Conservation (phyloP, 164 flowering plant genomes). For the Liriodendron chinense region DNA sequence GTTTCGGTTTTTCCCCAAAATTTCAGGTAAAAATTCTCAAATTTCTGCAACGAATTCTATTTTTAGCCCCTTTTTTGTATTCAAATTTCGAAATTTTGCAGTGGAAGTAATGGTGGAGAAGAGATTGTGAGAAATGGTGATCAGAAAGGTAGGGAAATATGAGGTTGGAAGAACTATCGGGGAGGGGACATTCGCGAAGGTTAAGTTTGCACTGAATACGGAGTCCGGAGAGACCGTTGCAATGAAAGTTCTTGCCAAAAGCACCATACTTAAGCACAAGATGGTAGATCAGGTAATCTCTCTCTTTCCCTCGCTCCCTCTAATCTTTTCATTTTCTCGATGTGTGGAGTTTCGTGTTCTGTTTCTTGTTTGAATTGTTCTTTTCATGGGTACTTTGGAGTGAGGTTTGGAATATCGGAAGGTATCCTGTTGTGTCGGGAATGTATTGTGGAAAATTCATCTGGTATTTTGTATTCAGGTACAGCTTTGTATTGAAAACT, state of each 20-base stretch:
- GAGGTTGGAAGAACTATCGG: slow-evolving; percentile 77
- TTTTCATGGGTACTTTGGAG: too few relatives aligned
- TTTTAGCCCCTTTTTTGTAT: background rate
- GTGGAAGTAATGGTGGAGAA: slow-evolving; percentile 14
- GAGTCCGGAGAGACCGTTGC: slow-evolving; percentile 77
- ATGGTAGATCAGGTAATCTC: slow-evolving; percentile 73
- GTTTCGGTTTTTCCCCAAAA: background rate
- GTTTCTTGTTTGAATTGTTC: too few relatives aligned
- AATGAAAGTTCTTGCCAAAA: slow-evolving; percentile 59
- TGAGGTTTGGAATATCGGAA: too few relatives aligned
- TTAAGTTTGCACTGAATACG: slow-evolving; percentile 57
- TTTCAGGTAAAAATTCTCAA: too few relatives aligned
- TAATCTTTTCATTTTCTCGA: background rate
- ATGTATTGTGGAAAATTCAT: too few relatives aligned
- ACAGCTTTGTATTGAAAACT: too few relatives aligned
- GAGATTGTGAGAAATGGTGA: slow-evolving; percentile 30
- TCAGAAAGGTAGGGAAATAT: slow-evolving; percentile 71
- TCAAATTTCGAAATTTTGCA: background rate
- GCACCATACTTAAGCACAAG: slow-evolving; percentile 61
- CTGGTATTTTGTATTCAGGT: too few relatives aligned
- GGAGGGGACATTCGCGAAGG: slow-evolving; percentile 86
- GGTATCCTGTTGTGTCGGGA: too few relatives aligned
- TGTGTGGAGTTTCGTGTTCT: background rate
- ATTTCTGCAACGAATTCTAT: background rate
- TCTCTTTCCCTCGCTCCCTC: background rate